Base-by-base conservation (phyloP, 768 basidiomycete species). In the Russula lepida region DNA sequence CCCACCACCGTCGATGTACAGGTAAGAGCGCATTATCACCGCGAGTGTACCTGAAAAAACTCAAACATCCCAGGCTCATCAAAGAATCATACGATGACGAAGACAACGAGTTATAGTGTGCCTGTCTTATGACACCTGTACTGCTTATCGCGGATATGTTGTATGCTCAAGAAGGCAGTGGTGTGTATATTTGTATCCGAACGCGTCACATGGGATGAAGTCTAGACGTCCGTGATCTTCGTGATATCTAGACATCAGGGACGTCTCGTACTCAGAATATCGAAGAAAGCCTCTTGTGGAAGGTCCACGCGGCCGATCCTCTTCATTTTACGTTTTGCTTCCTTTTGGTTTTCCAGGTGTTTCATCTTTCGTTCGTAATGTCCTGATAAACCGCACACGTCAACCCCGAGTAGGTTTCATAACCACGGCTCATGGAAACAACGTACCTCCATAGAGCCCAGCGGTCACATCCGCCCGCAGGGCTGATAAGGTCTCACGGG, bases 61-160 rank as follows among this genome's bases (percentile, higher is more conserved):
- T 69, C 52, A 51, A 37, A 56, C 47, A 60, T 46, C 64, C 53
- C 69, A 88, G 88, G 57, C 77, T 97, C 43, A 83, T 97, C 73
- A 94, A 95, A 70, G 95, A 97, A 72, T 86, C 91, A 27, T 97
- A 97, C 64, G 94, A 95, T 69, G 95, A 97, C 69, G 93, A 94
- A 72, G 95, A 97, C 71, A 84, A 85, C 62, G 89, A 92, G 68
- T 74, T 95, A 57, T 89, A 61, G n/a, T 39, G 56, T 66, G 33
- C 21, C 37, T 52, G 50, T 35, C 41, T 54, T 54, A 52, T 58
- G 49, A 5, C 58, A 58, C 49, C 4, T 52, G 50, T 57, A 27
- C 13, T 35, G 25, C 47, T 65, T 59, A 65, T 63, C 48, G 39
- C 41, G 41, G 30, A 54, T 39, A 52, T 63, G 44, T 49, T 37